Evolutionary conservation across 139 green algal species (phyloP), one percentile per base, ranked within the genome.

Genomic region (Closterium sp.): DNA sequence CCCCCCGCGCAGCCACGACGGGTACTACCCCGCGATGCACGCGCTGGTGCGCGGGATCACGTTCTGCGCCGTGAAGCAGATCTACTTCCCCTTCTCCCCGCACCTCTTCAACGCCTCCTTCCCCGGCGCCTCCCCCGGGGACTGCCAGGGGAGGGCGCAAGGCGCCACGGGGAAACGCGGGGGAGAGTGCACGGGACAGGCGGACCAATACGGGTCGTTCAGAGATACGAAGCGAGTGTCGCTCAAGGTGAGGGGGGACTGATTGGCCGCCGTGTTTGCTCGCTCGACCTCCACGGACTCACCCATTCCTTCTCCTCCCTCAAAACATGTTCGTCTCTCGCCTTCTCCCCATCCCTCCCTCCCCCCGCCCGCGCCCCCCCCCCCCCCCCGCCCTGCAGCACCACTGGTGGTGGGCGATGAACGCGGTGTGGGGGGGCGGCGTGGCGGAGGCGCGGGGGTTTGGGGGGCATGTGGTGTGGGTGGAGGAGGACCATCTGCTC

Each of bases 331-430:
- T 66, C 38, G 21, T 12, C 38, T 23, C 38, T 66, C 38, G 10
- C 38, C 3, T 66, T 10, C 38, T 66, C 16, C n/a, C n/a, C 55
- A 76, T 76, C 55, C 55, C 55, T 28, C 4, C 36, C 6, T 55
- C 4, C 4, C 6, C 6, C 4, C 6, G 36, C 36, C 36, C 6
- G 36, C 36, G 4, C 6, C 36, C 36, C 36, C 36, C 6, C 36
- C 6, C 36, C 36, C 6, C 36, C 36, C 6, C 36, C 36, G 4
- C 36, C 36, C 6, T 4, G 55, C 64, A 93, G 91, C 91, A 94
- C 84, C 91, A 94, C 85, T 94, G 91, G 91, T 94, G 88, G 88
- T 94, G 91, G 91, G 31, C 93, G 38, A 94, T 94, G 91, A 94
- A 94, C 34, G 76, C 81, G 28, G 91, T 94, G 34, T 94, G 91